Base-by-base conservation (phyloP, 176 grass and related monocot genomes). In the Carex littledalei region DNA sequence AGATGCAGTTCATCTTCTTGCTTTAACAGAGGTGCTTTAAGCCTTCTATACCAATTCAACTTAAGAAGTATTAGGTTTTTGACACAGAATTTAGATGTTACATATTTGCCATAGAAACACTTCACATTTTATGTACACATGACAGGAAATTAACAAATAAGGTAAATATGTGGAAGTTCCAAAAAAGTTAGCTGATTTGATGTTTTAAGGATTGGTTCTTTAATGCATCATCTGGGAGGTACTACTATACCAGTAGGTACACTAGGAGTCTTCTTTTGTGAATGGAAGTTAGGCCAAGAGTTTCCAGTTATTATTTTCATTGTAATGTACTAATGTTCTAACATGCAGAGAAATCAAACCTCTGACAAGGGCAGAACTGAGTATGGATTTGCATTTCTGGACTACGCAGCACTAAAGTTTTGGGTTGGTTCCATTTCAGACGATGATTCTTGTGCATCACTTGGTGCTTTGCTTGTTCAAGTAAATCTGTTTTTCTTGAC, bases 351-450 rank as follows among this genome's bases (percentile, higher is more conserved):
- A 81, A 84, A 64, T 41, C 12, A 37, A 24, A 52, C 17, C 65
- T 84, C 88, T 50, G 80, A 4, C 4, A 52, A 84, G 15, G 80
- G 20, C 26, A 74, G 78, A 41, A 73, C 81, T 13, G 70, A 90
- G 35, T 94, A 92, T 90, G 95, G 95, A 88, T 98, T 98, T 94
- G 92, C 95, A 84, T 93, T 98, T 84, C 83, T 98, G 74, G 95
- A 98, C 84, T 90, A 90, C 78, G 92, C 91, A 16, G 89, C 92
- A 67, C 86, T 94, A 65, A 98, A 98, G 73, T 90, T 93, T 70
- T 98, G 92, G 92, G 89, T 98, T 54, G 95, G 95, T 84, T 98
- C 95, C 49, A 55, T 98, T 57, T 70, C 67, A 54, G 92, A 98
- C 21, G 91, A 98, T 77, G 89, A 91, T 87, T 90, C 91, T 37